Conservation (phyloP, 179 eudicot genomes). For the Beta macrorhiza region DNA sequence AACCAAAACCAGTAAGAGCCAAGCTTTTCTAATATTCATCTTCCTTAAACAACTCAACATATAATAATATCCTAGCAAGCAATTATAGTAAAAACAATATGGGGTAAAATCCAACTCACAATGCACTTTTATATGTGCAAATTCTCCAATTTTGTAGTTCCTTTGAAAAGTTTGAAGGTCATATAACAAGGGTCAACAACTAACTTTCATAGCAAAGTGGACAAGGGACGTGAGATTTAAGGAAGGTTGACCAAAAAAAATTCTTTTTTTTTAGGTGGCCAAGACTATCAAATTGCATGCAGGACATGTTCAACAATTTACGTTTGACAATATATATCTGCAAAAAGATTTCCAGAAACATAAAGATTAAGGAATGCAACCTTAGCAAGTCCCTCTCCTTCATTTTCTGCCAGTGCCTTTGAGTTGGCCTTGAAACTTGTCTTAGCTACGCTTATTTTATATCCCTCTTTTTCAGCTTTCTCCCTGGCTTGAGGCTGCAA, state of each 20-base stretch:
- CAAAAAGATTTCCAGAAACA: not conserved
- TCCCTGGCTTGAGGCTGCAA: conserved; percentile 98
- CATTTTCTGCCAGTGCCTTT: conserved; percentile 99
- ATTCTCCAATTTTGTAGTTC: not conserved
- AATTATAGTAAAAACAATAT: too few species aligned
- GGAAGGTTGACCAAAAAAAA: not conserved
- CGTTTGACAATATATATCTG: not conserved
- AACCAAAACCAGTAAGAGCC: not conserved
- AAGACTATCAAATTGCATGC: not conserved
- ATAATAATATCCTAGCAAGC: not conserved
- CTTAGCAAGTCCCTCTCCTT: conserved; percentile 98
- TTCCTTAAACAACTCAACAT: not conserved
- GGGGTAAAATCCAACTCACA: not conserved
- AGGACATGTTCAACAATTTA: not conserved
- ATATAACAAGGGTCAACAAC: not conserved
- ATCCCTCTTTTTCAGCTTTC: conserved; percentile 89
- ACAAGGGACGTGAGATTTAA: not conserved
- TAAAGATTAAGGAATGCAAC: conserved; percentile 35
- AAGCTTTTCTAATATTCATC: not conserved
- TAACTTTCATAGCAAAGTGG: not conserved
- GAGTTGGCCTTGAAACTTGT: conserved; percentile 99
- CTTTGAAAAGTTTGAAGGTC: not conserved
- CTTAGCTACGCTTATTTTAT: conserved; percentile 77
- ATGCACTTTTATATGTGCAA: not conserved
- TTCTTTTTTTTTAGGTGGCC: too few species aligned